These are phyloP conservation scores for Tulasnella sp. DNA, from an alignment of 768 basidiomycete genomes.

Conservation along the genomic window DNA sequence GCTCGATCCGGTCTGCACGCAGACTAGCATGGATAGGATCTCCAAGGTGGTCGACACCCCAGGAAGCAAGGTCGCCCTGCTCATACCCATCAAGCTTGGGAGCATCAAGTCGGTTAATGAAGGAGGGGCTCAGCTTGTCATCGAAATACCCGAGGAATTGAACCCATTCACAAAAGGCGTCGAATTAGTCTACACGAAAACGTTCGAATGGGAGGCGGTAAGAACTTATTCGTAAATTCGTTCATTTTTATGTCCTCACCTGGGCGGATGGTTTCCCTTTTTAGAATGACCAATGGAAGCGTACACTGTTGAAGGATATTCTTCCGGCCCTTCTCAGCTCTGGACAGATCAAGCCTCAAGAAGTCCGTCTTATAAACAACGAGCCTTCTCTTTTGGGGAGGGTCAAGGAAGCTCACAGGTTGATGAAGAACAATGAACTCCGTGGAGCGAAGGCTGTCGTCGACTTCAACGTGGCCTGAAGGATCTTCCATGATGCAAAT, in stretches of 20 bases:
- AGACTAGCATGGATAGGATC: conserved; percentile 47
- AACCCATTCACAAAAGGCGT: conserved; percentile 27
- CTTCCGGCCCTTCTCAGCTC: conserved; percentile 20
- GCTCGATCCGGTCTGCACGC: conserved; percentile 49
- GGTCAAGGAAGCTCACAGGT: conserved; percentile 11
- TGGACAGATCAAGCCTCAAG: conserved; percentile 19
- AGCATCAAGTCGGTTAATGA: conserved; percentile 43
- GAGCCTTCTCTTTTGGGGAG: background rate
- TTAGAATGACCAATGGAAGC: conserved; percentile 24
- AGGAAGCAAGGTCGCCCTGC: conserved; percentile 49
- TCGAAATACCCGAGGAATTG: background rate
- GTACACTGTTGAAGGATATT: conserved; percentile 16
- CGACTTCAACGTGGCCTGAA: background rate
- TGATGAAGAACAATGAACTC: conserved; percentile 15
- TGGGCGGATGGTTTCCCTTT: background rate
- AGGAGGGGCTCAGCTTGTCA: conserved; percentile 18
- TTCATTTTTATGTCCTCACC: background rate
- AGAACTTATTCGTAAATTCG: background rate
- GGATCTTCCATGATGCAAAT: background rate
- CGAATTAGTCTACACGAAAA: background rate
- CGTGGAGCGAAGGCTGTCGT: conserved; percentile 23
- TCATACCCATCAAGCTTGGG: conserved; percentile 51
- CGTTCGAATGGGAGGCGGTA: conserved; percentile 31
- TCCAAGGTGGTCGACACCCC: conserved; percentile 47
- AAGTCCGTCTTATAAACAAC: conserved; percentile 6